phyloP scores from a whole-genome alignment of 768 basidiomycete species.

The Leucocoprinus birnbaumii region DNA sequence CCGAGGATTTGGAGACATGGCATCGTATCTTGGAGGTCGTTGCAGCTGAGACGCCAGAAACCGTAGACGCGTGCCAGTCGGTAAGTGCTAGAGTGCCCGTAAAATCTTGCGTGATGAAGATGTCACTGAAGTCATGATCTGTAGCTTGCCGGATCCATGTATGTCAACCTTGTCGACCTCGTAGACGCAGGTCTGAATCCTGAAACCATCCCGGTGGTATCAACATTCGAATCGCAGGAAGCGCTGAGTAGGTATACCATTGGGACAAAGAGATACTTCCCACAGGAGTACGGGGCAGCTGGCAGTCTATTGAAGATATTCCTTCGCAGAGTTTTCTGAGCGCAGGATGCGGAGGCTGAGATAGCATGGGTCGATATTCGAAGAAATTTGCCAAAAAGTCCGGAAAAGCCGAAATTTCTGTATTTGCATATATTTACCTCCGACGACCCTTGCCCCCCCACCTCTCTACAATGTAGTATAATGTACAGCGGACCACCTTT shows the following conservation, averaged over 20 bases:
- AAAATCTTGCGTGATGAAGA: no score
- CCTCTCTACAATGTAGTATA: no score
- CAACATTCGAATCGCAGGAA: constrained; percentile 18
- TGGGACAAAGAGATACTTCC: constrained; percentile 23
- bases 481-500: no score
- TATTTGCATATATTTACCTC: no score
- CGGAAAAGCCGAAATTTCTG: no score
- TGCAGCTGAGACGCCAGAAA: background rate
- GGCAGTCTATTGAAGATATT: constrained; percentile 24
- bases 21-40: background rate
- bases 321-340: constrained; percentile 20
- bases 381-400: no score
- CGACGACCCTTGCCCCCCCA: no score
- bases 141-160: constrained; percentile 20
- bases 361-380: no score
- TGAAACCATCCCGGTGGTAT: background rate
- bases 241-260: constrained; percentile 27
- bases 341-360: no score
- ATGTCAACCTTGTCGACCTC: constrained; percentile 32
- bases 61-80: background rate
- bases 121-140: background rate
- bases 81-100: background rate
- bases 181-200: constrained; percentile 5
- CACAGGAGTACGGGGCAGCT: constrained; percentile 20
- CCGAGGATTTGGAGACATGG: constrained; percentile 21